Conservation (phyloP, 1,284 basidiomycete species). For the Rhodotorula sp. region DNA sequence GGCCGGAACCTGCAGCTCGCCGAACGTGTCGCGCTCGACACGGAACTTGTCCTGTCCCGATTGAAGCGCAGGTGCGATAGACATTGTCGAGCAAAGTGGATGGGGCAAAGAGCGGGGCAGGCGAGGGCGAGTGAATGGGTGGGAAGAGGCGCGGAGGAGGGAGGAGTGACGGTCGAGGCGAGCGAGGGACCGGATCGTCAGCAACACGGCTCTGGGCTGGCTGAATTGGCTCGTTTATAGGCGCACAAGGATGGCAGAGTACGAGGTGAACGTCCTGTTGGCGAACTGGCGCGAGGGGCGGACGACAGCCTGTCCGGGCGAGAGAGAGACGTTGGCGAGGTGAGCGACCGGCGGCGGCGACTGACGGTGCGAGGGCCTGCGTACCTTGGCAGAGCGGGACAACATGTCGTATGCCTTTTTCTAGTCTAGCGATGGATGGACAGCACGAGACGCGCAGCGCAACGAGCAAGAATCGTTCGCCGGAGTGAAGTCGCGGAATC, state of each 20-base stretch:
- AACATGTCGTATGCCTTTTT: constrained; percentile 11
- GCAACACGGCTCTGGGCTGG: neutral
- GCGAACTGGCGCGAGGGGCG: constrained; percentile 23
- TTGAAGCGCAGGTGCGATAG: constrained; percentile 22
- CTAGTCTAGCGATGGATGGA: too few species aligned
- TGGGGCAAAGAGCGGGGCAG: neutral
- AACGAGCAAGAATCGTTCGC: too few species aligned
- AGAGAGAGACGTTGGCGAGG: neutral
- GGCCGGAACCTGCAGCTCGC: constrained; percentile 86
- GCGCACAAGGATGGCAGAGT: constrained; percentile 32
- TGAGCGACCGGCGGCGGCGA: neutral
- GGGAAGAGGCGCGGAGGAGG: neutral
- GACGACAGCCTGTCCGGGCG: constrained; percentile 7
- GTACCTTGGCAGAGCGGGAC: constrained; percentile 27
- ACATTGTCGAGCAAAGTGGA: neutral
- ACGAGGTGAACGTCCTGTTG: constrained; percentile 28
- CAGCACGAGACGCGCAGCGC: too few species aligned
- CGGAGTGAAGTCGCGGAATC: too few species aligned
- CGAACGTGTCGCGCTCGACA: constrained; percentile 79
- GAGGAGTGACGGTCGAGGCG: neutral
- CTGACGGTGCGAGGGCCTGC: neutral
- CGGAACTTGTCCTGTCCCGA: constrained; percentile 43
- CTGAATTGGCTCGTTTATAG: neutral
- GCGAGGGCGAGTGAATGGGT: neutral
- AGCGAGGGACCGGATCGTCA: too few species aligned